Evolutionary conservation across 1,284 basidiomycete species (phyloP), one percentile per base, ranked within the genome.

Genomic region (Naganishia cerealis): DNA sequence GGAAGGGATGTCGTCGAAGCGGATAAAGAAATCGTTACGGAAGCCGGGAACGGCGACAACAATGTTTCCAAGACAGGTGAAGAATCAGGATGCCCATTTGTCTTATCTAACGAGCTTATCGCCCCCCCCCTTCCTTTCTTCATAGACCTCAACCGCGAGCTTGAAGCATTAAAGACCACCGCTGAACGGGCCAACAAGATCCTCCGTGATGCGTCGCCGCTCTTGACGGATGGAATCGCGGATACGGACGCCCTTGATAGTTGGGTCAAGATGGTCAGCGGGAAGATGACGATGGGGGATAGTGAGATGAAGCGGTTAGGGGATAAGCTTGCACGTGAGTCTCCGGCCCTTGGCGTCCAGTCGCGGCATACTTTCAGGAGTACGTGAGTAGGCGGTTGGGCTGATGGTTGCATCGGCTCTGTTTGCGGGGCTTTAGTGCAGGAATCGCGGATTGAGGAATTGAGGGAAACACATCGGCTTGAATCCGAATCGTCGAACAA

Each of bases 381-480:
- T 13, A 29, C 10, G 43, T 52, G 12, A 24, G 13, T 7, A 9
- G 46, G 13, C n/a, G 21, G 18, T 50, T 21, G 15, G 24, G 10
- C 9, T 50, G n/a, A 24, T 15, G 16, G 43, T 46, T 8, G 21
- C 4, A 8, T 15, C 24, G 26, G 21, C n/a, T 33, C 38, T 67
- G 12, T 62, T 39, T 46, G 46, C 53, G 40, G 70, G 53, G 29
- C 9, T 52, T 40, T 73, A 94, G 92, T 87, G 38, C 91, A 94
- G 80, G 91, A 91, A 65, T 87, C 87, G 61, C 88, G 88, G 2
- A 85, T 92, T 24, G 88, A 91, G 71, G 92, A 94, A 77, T 82
- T 95, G 0, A 87, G 87, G 57, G 90, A 92, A 71, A 91, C 87
- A 3, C 91, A 94, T 76, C 85, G 84, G 42, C 83, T 90, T 9